Conservation (phyloP, 352 stramenopile genomes). For the Globisporangium canariense region DNA sequence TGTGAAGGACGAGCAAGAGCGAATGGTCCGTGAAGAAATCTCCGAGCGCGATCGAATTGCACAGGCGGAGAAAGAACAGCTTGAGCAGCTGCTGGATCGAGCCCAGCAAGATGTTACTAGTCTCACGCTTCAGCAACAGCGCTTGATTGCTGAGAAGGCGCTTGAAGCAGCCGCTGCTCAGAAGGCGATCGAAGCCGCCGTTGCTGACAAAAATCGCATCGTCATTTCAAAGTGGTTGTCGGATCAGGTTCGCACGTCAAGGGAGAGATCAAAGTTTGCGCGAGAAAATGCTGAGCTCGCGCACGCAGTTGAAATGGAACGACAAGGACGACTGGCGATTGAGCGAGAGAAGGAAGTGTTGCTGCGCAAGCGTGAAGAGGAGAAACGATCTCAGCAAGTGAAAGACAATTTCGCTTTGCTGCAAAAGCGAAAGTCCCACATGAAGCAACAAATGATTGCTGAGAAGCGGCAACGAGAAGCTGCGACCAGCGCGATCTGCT, state of each 20-base stretch:
- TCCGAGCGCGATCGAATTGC: conserved; percentile 22
- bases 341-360: conserved; percentile 9
- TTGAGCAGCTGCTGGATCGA: conserved; percentile 23
- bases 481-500: conserved; percentile 10
- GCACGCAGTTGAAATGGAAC: neutral
- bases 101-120: conserved; percentile 21
- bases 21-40: conserved; percentile 37
- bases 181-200: conserved; percentile 10
- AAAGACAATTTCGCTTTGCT: conserved; percentile 15
- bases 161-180: conserved; percentile 13
- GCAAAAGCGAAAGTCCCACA: conserved; percentile 14
- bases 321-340: conserved; percentile 1
- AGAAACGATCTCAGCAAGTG: neutral
- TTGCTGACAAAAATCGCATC: conserved; percentile 27
- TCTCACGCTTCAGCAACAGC: conserved; percentile 18
- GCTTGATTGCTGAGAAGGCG: conserved; percentile 24
- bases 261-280: neutral
- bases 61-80: conserved; percentile 3
- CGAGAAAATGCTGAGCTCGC: neutral
- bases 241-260: conserved; percentile 17
- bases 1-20: conserved; percentile 36
- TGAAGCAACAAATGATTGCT: conserved; percentile 15
- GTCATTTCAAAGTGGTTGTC: conserved; percentile 37
- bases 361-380: conserved; percentile 10
- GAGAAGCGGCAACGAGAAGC: conserved; percentile 16